Conservation (phyloP, 768 basidiomycete species). For the Boletus vermiculosoides region DNA sequence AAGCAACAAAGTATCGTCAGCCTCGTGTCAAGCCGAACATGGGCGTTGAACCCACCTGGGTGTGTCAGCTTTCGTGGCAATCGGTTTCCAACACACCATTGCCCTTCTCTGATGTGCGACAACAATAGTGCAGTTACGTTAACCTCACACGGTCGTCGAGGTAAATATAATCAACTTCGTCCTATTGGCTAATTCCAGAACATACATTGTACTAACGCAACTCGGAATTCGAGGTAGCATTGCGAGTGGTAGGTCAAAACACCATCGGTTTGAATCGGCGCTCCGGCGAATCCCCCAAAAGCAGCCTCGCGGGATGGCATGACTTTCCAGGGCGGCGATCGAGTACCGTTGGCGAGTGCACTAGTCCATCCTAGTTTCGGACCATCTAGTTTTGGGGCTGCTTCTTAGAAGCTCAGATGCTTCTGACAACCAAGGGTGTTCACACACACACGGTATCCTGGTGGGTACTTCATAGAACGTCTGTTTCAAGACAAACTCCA, state of each 20-base stretch:
- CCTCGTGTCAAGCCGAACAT: too few relatives aligned
- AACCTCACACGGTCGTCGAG: background rate
- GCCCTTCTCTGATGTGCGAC: background rate
- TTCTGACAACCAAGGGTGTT: background rate
- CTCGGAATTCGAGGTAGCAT: background rate
- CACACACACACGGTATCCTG: background rate
- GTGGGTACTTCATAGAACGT: background rate
- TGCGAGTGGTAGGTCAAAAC: background rate
- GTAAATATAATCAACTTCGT: background rate
- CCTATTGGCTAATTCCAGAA: background rate
- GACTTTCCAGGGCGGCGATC: background rate
- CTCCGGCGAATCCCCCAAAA: background rate
- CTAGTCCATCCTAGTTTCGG: background rate
- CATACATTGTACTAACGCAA: background rate
- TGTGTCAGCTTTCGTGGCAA: too few relatives aligned
- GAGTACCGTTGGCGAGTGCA: background rate
- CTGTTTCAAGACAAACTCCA: background rate
- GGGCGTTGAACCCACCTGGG: too few relatives aligned
- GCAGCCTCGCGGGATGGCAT: background rate
- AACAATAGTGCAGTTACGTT: background rate
- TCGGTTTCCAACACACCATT: too few relatives aligned
- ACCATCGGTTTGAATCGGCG: background rate
- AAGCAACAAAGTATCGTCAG: too few relatives aligned
- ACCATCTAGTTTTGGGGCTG: background rate
- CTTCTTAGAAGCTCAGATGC: background rate